A percentile compares a stretch with the other conserved stretches of the same genome.
These are phyloP conservation scores for Phaseolus coccineus DNA, from an alignment of 331 rosid species.

Conservation along the genomic window DNA sequence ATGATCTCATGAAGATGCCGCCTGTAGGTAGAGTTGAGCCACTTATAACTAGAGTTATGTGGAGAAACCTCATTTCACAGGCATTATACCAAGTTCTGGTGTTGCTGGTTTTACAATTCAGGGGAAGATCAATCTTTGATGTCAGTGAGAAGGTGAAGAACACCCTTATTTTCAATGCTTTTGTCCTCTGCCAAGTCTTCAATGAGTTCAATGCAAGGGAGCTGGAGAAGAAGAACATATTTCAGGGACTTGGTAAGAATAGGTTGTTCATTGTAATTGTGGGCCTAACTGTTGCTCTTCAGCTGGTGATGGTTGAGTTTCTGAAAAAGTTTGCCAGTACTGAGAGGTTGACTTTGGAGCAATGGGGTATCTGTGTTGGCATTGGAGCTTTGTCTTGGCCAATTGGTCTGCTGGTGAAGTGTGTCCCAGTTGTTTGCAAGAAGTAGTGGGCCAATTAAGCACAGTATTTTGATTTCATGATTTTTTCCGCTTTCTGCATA, in stretches of 20 bases:
- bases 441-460: background rate
- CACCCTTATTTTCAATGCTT: background rate
- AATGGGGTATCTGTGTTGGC: background rate
- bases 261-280: slow-evolving; percentile 4
- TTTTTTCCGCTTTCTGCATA: too few species aligned
- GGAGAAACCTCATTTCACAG: slow-evolving; percentile 12
- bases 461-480: background rate
- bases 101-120: background rate
- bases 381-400: slow-evolving; percentile 21
- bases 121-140: background rate
- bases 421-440: background rate
- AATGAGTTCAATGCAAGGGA: background rate
- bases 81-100: background rate
- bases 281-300: background rate
- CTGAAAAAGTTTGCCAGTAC: background rate
- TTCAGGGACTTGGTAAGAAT: slow-evolving; percentile 5
- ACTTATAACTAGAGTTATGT: slow-evolving; percentile 1
- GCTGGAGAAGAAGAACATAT: background rate
- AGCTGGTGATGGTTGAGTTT: too few species aligned
- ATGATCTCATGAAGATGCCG: too few species aligned
- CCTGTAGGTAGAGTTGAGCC: background rate
- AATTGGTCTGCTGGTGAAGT: slow-evolving; percentile 11
- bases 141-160: background rate
- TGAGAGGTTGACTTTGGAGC: slow-evolving; percentile 4
- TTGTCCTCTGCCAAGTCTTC: slow-evolving; percentile 8